These are phyloP conservation scores for Kluyveromyces sp. DNA, from an alignment of 1,139 yeast genomes.

Conservation along the genomic window DNA sequence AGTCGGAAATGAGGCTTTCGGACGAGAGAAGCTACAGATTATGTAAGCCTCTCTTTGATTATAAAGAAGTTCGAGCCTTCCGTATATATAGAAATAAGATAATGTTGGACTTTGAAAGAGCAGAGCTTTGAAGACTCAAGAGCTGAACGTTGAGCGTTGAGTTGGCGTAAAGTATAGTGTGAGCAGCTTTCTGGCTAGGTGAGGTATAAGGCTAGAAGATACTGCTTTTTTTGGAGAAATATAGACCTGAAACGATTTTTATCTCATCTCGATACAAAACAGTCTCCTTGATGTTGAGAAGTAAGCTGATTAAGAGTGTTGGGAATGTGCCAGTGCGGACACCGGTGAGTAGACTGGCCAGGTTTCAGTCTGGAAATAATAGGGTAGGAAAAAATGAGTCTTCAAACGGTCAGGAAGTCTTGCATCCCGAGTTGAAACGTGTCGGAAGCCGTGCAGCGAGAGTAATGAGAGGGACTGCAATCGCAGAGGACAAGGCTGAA, in stretches of 20 bases:
- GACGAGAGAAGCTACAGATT: not conserved
- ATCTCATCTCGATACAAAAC: no score
- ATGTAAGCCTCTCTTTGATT: not conserved
- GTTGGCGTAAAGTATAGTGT: no score
- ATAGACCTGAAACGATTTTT: no score
- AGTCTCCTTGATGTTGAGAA: not conserved
- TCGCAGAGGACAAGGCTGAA: not conserved
- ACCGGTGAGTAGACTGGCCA: not conserved
- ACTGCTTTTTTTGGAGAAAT: no score
- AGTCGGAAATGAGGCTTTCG: no score
- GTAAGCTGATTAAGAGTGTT: not conserved
- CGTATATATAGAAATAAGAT: not conserved
- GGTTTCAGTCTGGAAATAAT: conserved; percentile 4
- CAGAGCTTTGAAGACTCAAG: no score
- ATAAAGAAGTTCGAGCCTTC: not conserved
- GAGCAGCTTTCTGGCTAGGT: no score
- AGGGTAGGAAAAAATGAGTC: not conserved
- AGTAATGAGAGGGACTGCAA: not conserved
- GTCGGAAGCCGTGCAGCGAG: not conserved
- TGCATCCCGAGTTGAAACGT: not conserved
- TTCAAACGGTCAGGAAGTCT: conserved; percentile 3
- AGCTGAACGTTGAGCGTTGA: no score
- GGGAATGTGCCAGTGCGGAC: not conserved
- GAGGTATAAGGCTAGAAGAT: no score
- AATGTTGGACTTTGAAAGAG: no score